phyloP scores from a whole-genome alignment of 2,329 filamentous ascomycete genomes.

The Monosporascus sp. region DNA sequence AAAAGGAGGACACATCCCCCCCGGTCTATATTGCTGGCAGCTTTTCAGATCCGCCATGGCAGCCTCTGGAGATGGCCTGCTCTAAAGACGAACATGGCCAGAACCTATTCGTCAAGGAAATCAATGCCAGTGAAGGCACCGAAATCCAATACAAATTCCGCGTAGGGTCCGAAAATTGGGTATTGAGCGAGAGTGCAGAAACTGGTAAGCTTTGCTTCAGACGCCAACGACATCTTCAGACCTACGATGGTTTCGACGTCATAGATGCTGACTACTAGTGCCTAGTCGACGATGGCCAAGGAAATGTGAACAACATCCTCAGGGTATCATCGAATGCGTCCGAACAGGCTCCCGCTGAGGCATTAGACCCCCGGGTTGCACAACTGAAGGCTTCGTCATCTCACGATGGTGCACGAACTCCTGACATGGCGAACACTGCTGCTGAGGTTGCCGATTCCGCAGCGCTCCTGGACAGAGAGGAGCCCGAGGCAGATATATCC shows the following conservation, averaged over 20 bases:
- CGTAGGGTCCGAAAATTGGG: conserved; percentile 60
- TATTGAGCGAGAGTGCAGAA: conserved; percentile 56
- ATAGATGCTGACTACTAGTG: conserved; percentile 4
- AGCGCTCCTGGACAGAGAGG: conserved; percentile 23
- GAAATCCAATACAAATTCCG: conserved; percentile 73
- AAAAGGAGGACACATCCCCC: conserved; percentile 52
- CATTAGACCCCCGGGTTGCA: conserved; percentile 7
- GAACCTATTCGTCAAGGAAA: conserved; percentile 50
- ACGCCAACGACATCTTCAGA: background rate
- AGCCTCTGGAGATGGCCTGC: conserved; percentile 59
- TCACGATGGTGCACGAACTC: conserved; percentile 20
- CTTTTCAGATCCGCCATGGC: conserved; percentile 63
- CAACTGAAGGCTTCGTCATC: conserved; percentile 9
- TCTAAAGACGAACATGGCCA: conserved; percentile 46
- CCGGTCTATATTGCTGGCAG: conserved; percentile 67
- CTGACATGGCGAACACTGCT: conserved; percentile 20
- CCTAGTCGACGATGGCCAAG: conserved; percentile 35
- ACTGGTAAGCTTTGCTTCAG: conserved; percentile 39
- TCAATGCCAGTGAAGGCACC: conserved; percentile 49
- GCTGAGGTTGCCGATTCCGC: conserved; percentile 32
- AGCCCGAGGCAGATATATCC: conserved; percentile 25
- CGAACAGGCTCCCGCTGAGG: conserved; percentile 8
- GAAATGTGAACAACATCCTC: conserved; percentile 45
- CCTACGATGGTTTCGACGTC: background rate
- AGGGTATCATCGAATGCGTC: conserved; percentile 20